phyloP scores from a whole-genome alignment of 2,329 filamentous ascomycete genomes.

The Fusarium sublunatum region DNA sequence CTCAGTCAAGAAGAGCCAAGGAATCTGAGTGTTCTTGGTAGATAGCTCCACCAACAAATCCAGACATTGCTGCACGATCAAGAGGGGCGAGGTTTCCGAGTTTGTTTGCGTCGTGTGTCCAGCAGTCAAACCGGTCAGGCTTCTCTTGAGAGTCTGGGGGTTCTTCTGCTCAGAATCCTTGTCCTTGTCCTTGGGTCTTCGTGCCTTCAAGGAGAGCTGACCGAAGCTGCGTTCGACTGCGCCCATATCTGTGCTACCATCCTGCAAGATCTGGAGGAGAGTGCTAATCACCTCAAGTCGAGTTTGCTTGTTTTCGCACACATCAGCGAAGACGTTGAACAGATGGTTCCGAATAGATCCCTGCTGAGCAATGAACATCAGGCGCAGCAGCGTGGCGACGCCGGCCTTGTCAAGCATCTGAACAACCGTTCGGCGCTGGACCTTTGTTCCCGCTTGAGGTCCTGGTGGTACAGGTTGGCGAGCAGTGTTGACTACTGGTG shows the following conservation, averaged over 20 bases:
- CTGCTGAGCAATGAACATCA: constrained; percentile 97
- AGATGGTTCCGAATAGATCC: constrained; percentile 86
- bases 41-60: constrained; percentile 86
- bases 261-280: constrained; percentile 91
- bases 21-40: constrained; percentile 85
- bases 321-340: constrained; percentile 87
- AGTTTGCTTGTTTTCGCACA: constrained; percentile 97
- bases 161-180: constrained; percentile 74
- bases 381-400: constrained; percentile 92
- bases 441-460: constrained; percentile 67
- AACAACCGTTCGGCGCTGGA: constrained; percentile 82
- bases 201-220: constrained; percentile 90
- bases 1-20: constrained; percentile 92
- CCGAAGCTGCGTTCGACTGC: constrained; percentile 96
- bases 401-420: constrained; percentile 98
- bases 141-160: constrained; percentile 82
- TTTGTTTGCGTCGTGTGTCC: constrained; percentile 65
- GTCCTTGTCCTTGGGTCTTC: constrained; percentile 76
- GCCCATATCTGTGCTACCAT: constrained; percentile 91
- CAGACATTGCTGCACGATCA: constrained; percentile 96
- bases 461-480: constrained; percentile 48
- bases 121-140: constrained; percentile 68
- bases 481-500: constrained; percentile 41
- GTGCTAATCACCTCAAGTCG: constrained; percentile 93
- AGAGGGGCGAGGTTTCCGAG: constrained; percentile 90